Conservation (phyloP, 1,284 basidiomycete species). For the Moesziomyces aphidis region DNA sequence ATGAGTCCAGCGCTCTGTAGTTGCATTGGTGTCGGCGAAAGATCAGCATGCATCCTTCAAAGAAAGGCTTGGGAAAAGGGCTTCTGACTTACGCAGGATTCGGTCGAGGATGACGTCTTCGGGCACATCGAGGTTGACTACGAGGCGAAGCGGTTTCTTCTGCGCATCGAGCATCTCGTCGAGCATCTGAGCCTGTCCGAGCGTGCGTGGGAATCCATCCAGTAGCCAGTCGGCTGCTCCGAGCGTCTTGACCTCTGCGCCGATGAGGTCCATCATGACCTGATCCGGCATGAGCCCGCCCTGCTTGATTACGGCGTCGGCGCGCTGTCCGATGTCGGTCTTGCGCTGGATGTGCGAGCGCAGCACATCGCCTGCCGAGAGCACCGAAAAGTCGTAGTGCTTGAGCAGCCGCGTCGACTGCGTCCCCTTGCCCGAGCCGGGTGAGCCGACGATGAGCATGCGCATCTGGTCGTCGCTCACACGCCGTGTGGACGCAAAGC, state of each 20-base stretch:
- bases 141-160: constrained; percentile 75
- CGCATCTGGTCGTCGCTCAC: constrained; percentile 47
- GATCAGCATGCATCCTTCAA: not conserved
- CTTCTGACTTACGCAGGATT: constrained; percentile 74
- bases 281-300: constrained; percentile 65
- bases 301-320: constrained; percentile 52
- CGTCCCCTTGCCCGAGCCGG: constrained; percentile 66
- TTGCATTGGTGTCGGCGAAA: not conserved
- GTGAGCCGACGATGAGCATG: constrained; percentile 64
- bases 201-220: constrained; percentile 94
- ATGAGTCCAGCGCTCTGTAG: constrained; percentile 84
- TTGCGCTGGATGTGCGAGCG: constrained; percentile 54
- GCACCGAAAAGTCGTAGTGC: constrained; percentile 38
- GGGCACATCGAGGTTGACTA: constrained; percentile 91
- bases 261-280: constrained; percentile 64
- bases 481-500: constrained; percentile 3
- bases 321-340: constrained; percentile 56
- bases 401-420: constrained; percentile 55
- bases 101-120: constrained; percentile 88
- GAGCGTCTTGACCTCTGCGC: constrained; percentile 39
- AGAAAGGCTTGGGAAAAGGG: not conserved
- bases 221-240: constrained; percentile 81
- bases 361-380: constrained; percentile 63
- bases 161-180: constrained; percentile 70
- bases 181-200: constrained; percentile 86